phyloP scores from a whole-genome alignment of 805 yeast genomes.

The Diddensiella caesifluorescens region DNA sequence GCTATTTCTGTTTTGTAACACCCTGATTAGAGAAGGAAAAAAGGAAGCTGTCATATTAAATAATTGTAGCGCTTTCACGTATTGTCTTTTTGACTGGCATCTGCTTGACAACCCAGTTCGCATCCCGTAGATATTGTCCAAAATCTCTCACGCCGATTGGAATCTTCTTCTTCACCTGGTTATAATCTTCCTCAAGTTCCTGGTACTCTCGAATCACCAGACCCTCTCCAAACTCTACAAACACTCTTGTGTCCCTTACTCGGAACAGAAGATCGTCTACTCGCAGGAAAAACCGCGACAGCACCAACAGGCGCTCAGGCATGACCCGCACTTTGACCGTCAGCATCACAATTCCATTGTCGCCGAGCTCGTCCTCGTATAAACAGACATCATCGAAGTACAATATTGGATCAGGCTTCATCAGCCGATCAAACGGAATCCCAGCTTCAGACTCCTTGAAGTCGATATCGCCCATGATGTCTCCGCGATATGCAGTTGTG shows the following conservation, averaged over 20 bases:
- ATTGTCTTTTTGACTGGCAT: conserved; percentile 24
- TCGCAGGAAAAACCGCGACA: conserved; percentile 75
- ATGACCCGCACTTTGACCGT: conserved; percentile 82
- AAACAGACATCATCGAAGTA: conserved; percentile 85
- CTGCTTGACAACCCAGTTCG: conserved; percentile 74
- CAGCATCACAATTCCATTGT: conserved; percentile 81
- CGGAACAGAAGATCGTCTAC: conserved; percentile 87
- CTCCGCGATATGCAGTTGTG: conserved; percentile 70
- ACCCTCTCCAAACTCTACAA: conserved; percentile 65
- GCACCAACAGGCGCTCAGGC: conserved; percentile 68
- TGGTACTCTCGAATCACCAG: conserved; percentile 71
- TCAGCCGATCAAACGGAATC: conserved; percentile 68
- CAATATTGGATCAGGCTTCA: conserved; percentile 74
- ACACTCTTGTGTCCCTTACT: conserved; percentile 78
- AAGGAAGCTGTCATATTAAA: no score
- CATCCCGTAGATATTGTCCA: conserved; percentile 67
- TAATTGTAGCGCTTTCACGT: no score
- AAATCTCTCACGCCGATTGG: conserved; percentile 57
- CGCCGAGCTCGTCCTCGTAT: conserved; percentile 94
- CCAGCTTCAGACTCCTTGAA: conserved; percentile 29
- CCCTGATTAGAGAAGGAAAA: no score
- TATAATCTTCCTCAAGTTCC: conserved; percentile 55
- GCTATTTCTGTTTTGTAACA: no score
- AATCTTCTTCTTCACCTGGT: conserved; percentile 36
- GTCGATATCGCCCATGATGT: conserved; percentile 8